Percentiles rank a stretch among this genome's conserved stretches.
Evolutionary conservation across 176 grass and related monocot species (phyloP).

Genomic region (Poa annua): DNA sequence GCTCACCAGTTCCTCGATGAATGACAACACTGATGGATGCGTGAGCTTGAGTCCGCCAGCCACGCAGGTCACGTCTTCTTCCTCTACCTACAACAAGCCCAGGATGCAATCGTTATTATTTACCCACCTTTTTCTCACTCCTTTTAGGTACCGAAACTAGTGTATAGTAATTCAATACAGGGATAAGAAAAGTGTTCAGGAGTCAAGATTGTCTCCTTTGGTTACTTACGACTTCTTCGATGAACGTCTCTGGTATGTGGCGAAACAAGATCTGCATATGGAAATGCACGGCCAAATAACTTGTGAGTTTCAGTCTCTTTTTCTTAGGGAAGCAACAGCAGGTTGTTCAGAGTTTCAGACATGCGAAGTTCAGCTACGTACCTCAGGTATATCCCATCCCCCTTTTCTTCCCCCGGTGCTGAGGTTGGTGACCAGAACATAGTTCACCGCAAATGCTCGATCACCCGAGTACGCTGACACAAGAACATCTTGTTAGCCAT

Average conservation of each 20-base stretch:
- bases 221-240: slow-evolving; percentile 60
- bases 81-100: slow-evolving; percentile 50
- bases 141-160: not conserved
- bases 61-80: slow-evolving; percentile 51
- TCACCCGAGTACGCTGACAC: slow-evolving; percentile 61
- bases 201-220: not conserved
- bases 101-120: not conserved
- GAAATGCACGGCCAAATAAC: not conserved
- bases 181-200: not conserved
- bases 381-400: slow-evolving; percentile 69
- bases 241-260: slow-evolving; percentile 74
- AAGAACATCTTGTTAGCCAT: not conserved
- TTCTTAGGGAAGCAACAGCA: not conserved
- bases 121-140: not conserved
- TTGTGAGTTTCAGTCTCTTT: not conserved
- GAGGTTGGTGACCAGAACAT: slow-evolving; percentile 74
- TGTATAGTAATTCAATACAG: not conserved
- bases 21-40: slow-evolving; percentile 63
- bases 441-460: slow-evolving; percentile 64
- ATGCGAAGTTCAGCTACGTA: not conserved
- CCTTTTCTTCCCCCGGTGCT: slow-evolving; percentile 50
- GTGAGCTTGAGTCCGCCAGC: slow-evolving; percentile 54
- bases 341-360: not conserved
- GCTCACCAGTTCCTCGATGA: slow-evolving; percentile 67
- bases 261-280: slow-evolving; percentile 65